Percentiles rank a stretch among this genome's conserved stretches.
phyloP scores from a whole-genome alignment of 2,329 filamentous ascomycete species.

The Phaeophleospora eucalypticola region DNA sequence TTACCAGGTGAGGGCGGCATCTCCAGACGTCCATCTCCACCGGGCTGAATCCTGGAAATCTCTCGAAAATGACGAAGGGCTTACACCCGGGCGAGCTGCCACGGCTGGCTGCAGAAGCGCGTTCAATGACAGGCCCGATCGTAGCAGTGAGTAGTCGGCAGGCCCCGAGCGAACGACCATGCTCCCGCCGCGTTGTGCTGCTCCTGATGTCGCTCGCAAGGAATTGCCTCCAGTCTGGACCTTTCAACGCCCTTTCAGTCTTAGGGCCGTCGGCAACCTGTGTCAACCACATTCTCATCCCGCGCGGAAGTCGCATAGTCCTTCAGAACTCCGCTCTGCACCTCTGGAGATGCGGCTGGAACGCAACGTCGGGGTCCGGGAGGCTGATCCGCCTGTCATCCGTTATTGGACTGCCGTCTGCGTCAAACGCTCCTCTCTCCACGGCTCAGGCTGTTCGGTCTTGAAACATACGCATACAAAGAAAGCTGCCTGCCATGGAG shows the following conservation, averaged over 20 bases:
- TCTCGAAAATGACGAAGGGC: background rate
- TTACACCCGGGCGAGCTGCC: conserved; percentile 10
- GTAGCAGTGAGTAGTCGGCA: conserved; percentile 15
- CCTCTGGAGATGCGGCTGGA: conserved; percentile 15
- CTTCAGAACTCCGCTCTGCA: conserved; percentile 14
- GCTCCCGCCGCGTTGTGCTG: conserved; percentile 9
- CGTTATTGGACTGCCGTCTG: conserved; percentile 16
- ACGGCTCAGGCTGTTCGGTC: conserved; percentile 12
- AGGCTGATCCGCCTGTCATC: conserved; percentile 13
- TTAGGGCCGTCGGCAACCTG: conserved; percentile 9
- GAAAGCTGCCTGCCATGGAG: conserved; percentile 10
- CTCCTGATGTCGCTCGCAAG: conserved; percentile 8
- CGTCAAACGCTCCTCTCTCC: conserved; percentile 20
- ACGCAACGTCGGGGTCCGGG: conserved; percentile 16
- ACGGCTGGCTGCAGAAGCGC: conserved; percentile 12
- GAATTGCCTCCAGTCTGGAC: conserved; percentile 10
- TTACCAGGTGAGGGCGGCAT: background rate
- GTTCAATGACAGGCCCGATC: conserved; percentile 19
- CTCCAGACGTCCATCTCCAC: background rate
- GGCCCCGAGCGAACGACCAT: conserved; percentile 14
- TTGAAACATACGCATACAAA: conserved; percentile 21
- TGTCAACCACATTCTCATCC: conserved; percentile 15
- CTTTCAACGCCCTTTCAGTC: conserved; percentile 2
- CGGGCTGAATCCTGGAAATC: too few relatives aligned
- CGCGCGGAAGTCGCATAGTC: conserved; percentile 16